Evolutionary conservation across 768 basidiomycete species (phyloP).

Genomic region (Termitomyces sp.): DNA sequence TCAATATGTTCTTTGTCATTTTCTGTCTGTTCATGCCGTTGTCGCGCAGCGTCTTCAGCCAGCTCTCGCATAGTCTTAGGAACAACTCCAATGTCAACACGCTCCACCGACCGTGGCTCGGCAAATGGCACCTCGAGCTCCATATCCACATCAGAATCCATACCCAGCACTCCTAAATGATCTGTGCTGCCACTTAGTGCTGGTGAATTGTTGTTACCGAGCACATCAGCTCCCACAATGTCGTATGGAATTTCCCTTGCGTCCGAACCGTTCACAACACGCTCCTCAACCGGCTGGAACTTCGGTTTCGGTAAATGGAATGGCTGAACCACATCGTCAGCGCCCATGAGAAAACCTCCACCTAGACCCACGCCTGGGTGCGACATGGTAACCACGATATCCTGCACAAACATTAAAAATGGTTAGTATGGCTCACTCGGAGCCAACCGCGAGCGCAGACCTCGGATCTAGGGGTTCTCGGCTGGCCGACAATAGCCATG

Average conservation of each 20-base stretch:
- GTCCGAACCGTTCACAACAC: neutral
- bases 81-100: neutral
- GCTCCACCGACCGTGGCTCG: neutral
- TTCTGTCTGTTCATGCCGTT: constrained; percentile 8
- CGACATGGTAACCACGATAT: constrained; percentile 14
- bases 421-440: neutral
- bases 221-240: neutral
- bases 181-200: constrained; percentile 25
- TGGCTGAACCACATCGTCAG: constrained; percentile 68
- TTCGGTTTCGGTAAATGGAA: constrained; percentile 66
- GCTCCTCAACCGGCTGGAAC: constrained; percentile 33
- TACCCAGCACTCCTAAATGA: constrained; percentile 32
- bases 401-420: constrained; percentile 5
- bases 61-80: constrained; percentile 66
- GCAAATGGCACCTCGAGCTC: constrained; percentile 20
- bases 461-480: neutral
- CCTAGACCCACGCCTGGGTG: constrained; percentile 21
- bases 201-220: neutral
- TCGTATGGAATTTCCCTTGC: neutral
- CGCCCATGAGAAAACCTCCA: constrained; percentile 68
- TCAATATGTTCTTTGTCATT: constrained; percentile 6
- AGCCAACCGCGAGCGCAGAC: neutral
- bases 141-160: constrained; percentile 28
- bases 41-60: constrained; percentile 39
- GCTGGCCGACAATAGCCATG: neutral